Evolutionary conservation across 2,329 filamentous ascomycete species (phyloP), one percentile per base, ranked within the genome.

Genomic region (Fusarium sp.): DNA sequence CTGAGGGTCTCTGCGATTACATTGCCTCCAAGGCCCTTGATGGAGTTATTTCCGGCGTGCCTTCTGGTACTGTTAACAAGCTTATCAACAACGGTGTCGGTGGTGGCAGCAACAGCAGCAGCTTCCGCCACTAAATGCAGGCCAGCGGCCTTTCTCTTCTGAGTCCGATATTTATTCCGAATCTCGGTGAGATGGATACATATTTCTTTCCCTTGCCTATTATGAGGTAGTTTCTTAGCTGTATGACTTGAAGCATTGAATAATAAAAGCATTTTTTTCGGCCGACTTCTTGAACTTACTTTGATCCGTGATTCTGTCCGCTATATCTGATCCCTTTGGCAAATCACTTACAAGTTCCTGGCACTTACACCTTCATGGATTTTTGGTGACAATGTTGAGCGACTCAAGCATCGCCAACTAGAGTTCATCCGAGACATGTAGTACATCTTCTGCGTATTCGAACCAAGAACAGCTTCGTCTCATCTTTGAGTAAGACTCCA

Each of bases 51-150:
- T 59, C 72, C 0, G 56, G 39, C 9, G 64, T 69, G 20, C 59
- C 65, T 20, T 66, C 72, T 30, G 63, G 45, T 11, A 75, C 72
- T 58, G 54, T 72, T 3, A 75, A 75, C 69, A 66, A 73, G 60
- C 72, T 75, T 24, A 75, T 75, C 58, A 75, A 75, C 69, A 75
- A 75, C 24, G 72, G 72, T 8, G 41, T 64, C 30, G 41, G 55
- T 50, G 41, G 55, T 50, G 24, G 41, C 28, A 50, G 67, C 48
- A 74, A 73, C 61, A 50, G 51, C 35, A 55, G 24, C 24, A 39
- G 35, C 35, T 12, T 36, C 51, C 51, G 8, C 35, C 51, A 55
- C 51, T 69, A 56, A 45, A 15, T 51, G 6, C 22, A 44, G 28
- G n/a, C 35, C 53, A 35, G 41, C 18, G 36, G n/a, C 35, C 47